These are phyloP conservation scores for Fereydounia khargensis DNA, from an alignment of 1,284 basidiomycete genomes.

Conservation along the genomic window DNA sequence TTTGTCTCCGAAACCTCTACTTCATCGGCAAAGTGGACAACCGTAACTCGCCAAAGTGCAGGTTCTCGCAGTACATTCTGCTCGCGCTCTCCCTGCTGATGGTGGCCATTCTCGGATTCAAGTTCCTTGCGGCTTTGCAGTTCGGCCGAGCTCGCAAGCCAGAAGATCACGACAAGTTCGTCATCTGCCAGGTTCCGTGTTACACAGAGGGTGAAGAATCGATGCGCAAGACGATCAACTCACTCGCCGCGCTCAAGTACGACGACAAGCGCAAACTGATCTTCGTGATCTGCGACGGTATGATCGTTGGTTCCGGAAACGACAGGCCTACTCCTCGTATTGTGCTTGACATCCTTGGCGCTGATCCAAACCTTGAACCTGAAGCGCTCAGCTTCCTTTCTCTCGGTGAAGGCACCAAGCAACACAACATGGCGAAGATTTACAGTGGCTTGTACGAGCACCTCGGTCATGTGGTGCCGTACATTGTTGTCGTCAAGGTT, in stretches of 20 bases:
- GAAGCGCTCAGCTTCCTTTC: conserved; percentile 91
- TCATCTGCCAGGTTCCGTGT: conserved; percentile 97
- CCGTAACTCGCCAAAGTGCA: conserved; percentile 84
- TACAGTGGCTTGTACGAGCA: conserved; percentile 95
- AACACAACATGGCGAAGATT: conserved; percentile 97
- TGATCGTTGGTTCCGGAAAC: conserved; percentile 95
- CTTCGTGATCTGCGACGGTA: conserved; percentile 94
- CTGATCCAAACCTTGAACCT: conserved; percentile 85
- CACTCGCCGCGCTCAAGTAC: conserved; percentile 87
- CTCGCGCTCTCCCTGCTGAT: conserved; percentile 86
- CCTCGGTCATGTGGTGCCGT: conserved; percentile 91
- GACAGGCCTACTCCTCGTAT: conserved; percentile 66
- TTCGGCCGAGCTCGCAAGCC: conserved; percentile 79
- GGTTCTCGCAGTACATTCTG: conserved; percentile 87
- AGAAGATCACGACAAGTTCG: conserved; percentile 96
- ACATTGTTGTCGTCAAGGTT: conserved; percentile 92
- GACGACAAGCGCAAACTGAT: conserved; percentile 97
- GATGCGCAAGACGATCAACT: conserved; percentile 86
- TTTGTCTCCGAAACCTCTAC: conserved; percentile 90
- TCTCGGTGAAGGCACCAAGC: conserved; percentile 89
- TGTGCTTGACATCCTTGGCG: conserved; percentile 92
- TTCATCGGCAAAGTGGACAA: conserved; percentile 87
- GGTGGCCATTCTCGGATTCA: conserved; percentile 95
- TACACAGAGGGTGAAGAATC: conserved; percentile 93
- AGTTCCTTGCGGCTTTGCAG: conserved; percentile 92